Conservation (phyloP, 495 filamentous ascomycete genomes). For the Penicillium paradoxum region DNA sequence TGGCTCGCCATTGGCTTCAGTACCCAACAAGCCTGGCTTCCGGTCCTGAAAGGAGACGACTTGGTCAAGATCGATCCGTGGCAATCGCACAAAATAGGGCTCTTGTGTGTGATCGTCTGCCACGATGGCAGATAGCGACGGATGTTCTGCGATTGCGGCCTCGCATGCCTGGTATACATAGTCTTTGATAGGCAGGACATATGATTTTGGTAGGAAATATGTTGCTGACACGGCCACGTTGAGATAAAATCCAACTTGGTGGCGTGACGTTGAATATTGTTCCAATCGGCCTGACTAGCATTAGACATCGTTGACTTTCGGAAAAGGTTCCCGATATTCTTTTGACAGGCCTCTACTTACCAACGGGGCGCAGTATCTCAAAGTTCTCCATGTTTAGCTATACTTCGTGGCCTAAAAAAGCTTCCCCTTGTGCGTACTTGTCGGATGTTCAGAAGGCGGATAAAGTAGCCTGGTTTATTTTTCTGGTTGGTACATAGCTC, state of each 20-base stretch:
- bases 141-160: constrained; percentile 35
- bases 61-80: constrained; percentile 35
- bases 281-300: constrained; percentile 34
- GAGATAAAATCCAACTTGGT: constrained; percentile 40
- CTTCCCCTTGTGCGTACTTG: background rate
- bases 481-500: background rate
- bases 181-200: constrained; percentile 25
- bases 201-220: constrained; percentile 31
- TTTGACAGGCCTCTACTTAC: constrained; percentile 14
- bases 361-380: constrained; percentile 26
- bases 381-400: constrained; percentile 17
- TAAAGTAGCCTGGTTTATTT: background rate
- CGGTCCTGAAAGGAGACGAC: constrained; percentile 31
- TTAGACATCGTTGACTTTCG: background rate
- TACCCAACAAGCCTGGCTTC: constrained; percentile 5
- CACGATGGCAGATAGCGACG: constrained; percentile 39
- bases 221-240: constrained; percentile 38
- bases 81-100: constrained; percentile 44
- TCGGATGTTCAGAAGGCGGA: background rate
- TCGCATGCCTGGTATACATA: constrained; percentile 36
- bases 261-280: constrained; percentile 39
- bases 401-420: background rate
- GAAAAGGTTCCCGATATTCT: background rate
- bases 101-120: constrained; percentile 35
- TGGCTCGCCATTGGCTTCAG: constrained; percentile 17